phyloP scores from a whole-genome alignment of 2,329 filamentous ascomycete genomes.

The Stachybotrys chlorohalonatus region DNA sequence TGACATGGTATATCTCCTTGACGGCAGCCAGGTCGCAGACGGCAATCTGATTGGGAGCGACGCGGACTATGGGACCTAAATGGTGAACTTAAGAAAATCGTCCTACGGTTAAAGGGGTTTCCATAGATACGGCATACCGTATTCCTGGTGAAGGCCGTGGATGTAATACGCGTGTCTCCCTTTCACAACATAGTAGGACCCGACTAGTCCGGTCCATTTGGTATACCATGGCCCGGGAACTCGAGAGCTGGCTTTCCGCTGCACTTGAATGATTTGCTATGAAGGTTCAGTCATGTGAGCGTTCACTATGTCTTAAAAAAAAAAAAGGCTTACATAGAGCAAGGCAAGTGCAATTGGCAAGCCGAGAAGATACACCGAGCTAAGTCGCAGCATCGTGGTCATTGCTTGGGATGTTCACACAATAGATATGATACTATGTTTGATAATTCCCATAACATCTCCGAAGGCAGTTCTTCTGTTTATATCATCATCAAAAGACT shows the following conservation, averaged over 20 bases:
- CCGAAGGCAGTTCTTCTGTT: too few species aligned
- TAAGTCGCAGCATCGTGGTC: too few species aligned
- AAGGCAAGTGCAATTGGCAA: too few species aligned
- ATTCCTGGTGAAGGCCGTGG: conserved; percentile 1
- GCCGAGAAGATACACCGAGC: too few species aligned
- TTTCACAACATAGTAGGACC: not conserved
- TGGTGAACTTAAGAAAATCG: not conserved
- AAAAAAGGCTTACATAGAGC: too few species aligned
- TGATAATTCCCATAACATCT: too few species aligned
- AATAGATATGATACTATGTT: too few species aligned
- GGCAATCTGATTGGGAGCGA: conserved; percentile 1
- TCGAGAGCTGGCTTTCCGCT: not conserved
- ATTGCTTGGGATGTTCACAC: too few species aligned
- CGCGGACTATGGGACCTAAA: conserved; percentile 2
- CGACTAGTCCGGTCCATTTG: not conserved
- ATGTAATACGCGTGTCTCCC: not conserved
- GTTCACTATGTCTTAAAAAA: too few species aligned
- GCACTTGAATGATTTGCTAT: not conserved
- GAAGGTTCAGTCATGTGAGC: not conserved
- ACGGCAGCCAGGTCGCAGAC: conserved; percentile 1
- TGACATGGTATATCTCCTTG: conserved; percentile 4
- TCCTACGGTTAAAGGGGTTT: not conserved
- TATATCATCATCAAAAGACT: too few species aligned
- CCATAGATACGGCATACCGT: not conserved
- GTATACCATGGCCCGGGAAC: not conserved